Percentiles rank a stretch among this genome's conserved stretches.
phyloP scores from a whole-genome alignment of 768 basidiomycete species.

The Calocybe indica region DNA sequence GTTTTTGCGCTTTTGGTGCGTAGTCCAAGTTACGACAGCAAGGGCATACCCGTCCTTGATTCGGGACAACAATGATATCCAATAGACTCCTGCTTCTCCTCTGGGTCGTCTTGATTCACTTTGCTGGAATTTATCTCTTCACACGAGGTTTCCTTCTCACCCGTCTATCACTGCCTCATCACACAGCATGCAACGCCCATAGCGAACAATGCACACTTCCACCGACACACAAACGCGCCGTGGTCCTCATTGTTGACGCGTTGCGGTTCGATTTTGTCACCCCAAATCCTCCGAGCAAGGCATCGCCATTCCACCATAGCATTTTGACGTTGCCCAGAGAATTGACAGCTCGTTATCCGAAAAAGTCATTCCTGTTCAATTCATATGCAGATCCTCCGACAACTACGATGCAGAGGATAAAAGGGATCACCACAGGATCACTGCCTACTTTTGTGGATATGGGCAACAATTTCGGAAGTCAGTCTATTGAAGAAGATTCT shows the following conservation, averaged over 20 bases:
- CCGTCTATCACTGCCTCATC: conserved; percentile 62
- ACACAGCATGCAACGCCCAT: conserved; percentile 33
- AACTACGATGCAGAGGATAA: conserved; percentile 89
- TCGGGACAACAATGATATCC: conserved; percentile 15
- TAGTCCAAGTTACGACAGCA: not conserved
- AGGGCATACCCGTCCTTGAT: not conserved
- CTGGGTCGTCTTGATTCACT: conserved; percentile 64
- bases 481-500: conserved; percentile 84
- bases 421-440: conserved; percentile 91
- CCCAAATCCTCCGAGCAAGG: conserved; percentile 54
- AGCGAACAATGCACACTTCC: conserved; percentile 36
- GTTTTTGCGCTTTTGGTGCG: not conserved
- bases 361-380: conserved; percentile 82
- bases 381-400: conserved; percentile 94
- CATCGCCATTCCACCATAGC: conserved; percentile 73
- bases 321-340: conserved; percentile 74
- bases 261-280: conserved; percentile 92
- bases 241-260: conserved; percentile 87
- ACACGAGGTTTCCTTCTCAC: conserved; percentile 87
- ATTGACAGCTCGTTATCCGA: conserved; percentile 57
- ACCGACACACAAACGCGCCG: conserved; percentile 72
- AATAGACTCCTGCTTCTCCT: conserved; percentile 32
- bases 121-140: conserved; percentile 83
- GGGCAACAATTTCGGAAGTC: conserved; percentile 89
- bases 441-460: conserved; percentile 93